phyloP scores from a whole-genome alignment of 2,329 filamentous ascomycete species.

The Alternaria consortialis region DNA sequence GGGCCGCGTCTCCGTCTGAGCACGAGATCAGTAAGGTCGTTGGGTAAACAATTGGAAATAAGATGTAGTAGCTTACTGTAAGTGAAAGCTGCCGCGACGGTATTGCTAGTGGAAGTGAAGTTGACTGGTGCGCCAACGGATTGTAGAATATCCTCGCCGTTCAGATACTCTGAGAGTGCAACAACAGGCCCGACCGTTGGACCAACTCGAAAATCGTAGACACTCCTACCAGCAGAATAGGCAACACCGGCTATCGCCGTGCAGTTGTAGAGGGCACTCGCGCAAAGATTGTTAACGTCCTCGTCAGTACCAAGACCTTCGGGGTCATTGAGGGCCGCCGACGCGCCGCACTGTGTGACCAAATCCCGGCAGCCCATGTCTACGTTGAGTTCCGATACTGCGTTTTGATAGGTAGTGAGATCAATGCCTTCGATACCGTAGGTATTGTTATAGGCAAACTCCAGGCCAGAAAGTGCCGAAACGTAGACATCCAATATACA shows the following conservation, averaged over 20 bases:
- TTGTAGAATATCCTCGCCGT: conserved; percentile 56
- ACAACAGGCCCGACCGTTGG: conserved; percentile 49
- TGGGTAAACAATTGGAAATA: too few species aligned
- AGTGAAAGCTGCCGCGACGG: conserved; percentile 54
- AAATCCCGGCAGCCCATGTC: conserved; percentile 62
- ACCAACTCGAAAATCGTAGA: conserved; percentile 58
- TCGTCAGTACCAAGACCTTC: conserved; percentile 44
- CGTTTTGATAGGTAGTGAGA: conserved; percentile 59
- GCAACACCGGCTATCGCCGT: conserved; percentile 32
- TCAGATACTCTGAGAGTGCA: conserved; percentile 62
- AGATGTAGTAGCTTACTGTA: conserved; percentile 23
- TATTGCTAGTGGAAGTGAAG: conserved; percentile 55
- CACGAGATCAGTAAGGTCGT: conserved; percentile 14
- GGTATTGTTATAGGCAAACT: conserved; percentile 70
- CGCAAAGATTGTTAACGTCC: conserved; percentile 36
- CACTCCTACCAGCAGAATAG: conserved; percentile 35
- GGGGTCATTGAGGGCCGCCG: conserved; percentile 42
- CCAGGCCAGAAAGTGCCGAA: conserved; percentile 66
- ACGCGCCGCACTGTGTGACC: conserved; percentile 47
- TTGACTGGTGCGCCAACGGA: conserved; percentile 62
- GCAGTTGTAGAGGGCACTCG: conserved; percentile 26
- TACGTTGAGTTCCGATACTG: conserved; percentile 57
- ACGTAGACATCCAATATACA: conserved; percentile 72
- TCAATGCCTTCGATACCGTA: conserved; percentile 70
- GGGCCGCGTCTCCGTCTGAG: conserved; percentile 56